Evolutionary conservation across 352 stramenopile species (phyloP).

Genomic region (Thraustochytrium sp.): DNA sequence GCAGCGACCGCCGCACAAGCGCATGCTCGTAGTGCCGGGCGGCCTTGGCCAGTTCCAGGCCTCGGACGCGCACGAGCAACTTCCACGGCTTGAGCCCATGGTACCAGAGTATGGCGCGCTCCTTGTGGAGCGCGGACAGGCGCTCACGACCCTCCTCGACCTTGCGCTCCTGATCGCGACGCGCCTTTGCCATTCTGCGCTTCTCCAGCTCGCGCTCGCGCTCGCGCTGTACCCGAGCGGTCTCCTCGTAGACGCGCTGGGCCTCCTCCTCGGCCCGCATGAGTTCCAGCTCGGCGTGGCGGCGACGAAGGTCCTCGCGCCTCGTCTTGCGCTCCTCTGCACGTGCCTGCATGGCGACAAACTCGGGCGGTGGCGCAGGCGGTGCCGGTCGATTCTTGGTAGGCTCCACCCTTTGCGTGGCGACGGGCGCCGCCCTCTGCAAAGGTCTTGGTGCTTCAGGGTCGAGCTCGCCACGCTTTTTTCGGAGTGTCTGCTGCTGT

Average conservation of each 20-base stretch:
- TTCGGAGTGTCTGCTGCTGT: background rate
- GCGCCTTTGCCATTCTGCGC: background rate
- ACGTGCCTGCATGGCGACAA: slow-evolving; percentile 3
- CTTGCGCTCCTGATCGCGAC: background rate
- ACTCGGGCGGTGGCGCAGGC: background rate
- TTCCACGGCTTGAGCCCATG: slow-evolving; percentile 14
- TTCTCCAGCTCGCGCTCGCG: background rate
- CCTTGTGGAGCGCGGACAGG: background rate
- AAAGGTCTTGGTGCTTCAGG: too few relatives aligned
- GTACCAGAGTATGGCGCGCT: slow-evolving; percentile 22
- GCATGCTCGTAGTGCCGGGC: background rate
- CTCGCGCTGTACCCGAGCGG: background rate
- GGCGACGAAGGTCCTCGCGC: slow-evolving; percentile 4
- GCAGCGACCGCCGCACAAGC: background rate
- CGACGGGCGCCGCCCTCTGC: too few relatives aligned
- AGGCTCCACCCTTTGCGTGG: too few relatives aligned
- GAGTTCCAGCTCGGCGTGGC: background rate
- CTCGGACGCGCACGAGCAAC: background rate
- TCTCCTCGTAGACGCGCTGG: background rate
- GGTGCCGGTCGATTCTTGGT: background rate
- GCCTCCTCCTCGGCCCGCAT: background rate
- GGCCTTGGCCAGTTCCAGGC: background rate
- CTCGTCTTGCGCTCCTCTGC: background rate
- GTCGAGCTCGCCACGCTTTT: too few relatives aligned
- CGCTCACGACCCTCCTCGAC: background rate